Base-by-base conservation (phyloP, 1,284 basidiomycete species). In the Caloboletus firmus region DNA sequence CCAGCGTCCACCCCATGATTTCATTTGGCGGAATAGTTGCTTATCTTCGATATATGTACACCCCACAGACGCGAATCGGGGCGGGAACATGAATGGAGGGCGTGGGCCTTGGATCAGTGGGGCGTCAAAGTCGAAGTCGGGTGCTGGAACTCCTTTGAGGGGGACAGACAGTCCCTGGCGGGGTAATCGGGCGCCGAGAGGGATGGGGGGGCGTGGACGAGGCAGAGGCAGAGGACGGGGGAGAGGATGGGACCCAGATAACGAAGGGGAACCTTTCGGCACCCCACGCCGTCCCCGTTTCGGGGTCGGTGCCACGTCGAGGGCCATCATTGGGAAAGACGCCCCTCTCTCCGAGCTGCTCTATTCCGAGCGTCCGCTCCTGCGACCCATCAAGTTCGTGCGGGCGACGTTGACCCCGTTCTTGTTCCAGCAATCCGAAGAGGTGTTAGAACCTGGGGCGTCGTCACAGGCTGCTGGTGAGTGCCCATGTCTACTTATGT, bases 361-460 rank as follows among this genome's bases (percentile, higher is more conserved):
- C 12, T 76, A 80, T 56, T 70, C 79, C 31, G 79, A 83, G 45
- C 72, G 89, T 32, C 87, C 86, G 3, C 72, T 83, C 0, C 73
- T 90, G 13, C 73, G 74, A 26, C 88, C 88, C 0, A 74, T 91
- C 57, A 70, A 73, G 18, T 91, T 91, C 61, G 85, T 91, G n/a
- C 80, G 74, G 11, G 82, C 85, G 1, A 73, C 76, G 9, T 53
- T 76, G 45, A 83, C 79, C 3, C 77, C 76, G 9, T 76, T 72
- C n/a, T 68, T 91, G 28, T 91, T 91, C 64, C 64, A 81, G 58
- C 64, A 82, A 31, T 76, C 83, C 49, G 87, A 89, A 46, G 87
- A 89, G n/a, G 73, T 90, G 12, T 66, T 90, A 39, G 71, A 84
- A 59, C 73, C 85, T 4, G 67, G 76, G 30, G 31, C 76, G 20